Percentiles rank a stretch among this genome's conserved stretches.
Evolutionary conservation across 148 eudicot genomes (phyloP).

Genomic region (Amaranthus hypochondriacus): DNA sequence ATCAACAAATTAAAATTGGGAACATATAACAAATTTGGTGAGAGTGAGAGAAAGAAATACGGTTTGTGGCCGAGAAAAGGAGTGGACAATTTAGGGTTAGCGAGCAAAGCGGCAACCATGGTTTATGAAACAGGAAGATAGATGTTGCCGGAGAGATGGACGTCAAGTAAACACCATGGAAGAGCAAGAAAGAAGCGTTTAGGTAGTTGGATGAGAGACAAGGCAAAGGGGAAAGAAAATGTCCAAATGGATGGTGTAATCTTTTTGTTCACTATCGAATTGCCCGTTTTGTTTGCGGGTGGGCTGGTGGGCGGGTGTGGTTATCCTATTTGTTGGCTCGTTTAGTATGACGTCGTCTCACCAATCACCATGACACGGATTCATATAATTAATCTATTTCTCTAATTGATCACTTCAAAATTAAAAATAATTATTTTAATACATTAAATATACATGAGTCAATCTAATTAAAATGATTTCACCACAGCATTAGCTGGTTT

Average conservation of each 20-base stretch:
- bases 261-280: not conserved
- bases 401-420: no score
- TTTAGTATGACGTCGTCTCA: no score
- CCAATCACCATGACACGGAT: no score
- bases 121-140: not conserved
- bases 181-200: not conserved
- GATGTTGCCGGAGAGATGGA: not conserved
- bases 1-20: not conserved
- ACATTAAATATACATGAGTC: no score
- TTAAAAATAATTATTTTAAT: no score
- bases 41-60: constrained; percentile 27
- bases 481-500: no score
- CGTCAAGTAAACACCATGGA: constrained; percentile 15
- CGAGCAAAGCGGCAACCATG: constrained; percentile 51
- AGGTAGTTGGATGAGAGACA: not conserved
- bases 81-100: constrained; percentile 45
- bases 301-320: no score
- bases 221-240: not conserved
- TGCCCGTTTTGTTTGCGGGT: not conserved
- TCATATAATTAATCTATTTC: no score
- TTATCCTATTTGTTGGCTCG: no score
- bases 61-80: constrained; percentile 41
- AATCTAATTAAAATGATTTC: no score
- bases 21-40: not conserved
- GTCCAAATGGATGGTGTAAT: not conserved